These are phyloP conservation scores for Hypoxylon sp. DNA, from an alignment of 2,329 filamentous ascomycete genomes.

Conservation along the genomic window DNA sequence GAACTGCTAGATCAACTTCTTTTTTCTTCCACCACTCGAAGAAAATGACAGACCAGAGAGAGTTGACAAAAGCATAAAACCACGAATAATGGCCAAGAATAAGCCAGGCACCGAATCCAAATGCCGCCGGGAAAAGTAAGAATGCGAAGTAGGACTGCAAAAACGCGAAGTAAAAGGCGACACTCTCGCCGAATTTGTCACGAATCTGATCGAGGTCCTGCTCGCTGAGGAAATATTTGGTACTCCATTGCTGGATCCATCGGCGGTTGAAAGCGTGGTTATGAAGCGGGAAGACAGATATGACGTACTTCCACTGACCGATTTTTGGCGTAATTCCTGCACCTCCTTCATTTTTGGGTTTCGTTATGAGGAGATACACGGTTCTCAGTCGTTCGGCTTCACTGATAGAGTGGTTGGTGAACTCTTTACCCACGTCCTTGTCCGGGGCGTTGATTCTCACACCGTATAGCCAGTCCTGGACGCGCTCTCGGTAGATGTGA, in stretches of 20 bases:
- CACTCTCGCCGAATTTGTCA: slow-evolving; percentile 83
- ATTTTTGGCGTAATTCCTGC: slow-evolving; percentile 80
- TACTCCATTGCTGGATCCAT: slow-evolving; percentile 82
- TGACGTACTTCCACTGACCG: slow-evolving; percentile 80
- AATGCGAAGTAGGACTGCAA: slow-evolving; percentile 92
- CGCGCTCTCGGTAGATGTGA: slow-evolving; percentile 87
- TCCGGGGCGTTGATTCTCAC: slow-evolving; percentile 83
- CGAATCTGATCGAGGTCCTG: slow-evolving; percentile 81
- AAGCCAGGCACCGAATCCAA: slow-evolving; percentile 84
- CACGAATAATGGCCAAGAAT: slow-evolving; percentile 88
- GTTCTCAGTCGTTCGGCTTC: slow-evolving; percentile 91
- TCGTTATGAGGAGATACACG: slow-evolving; percentile 87
- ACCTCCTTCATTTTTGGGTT: slow-evolving; percentile 80
- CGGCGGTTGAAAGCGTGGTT: slow-evolving; percentile 81
- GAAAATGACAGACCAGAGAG: slow-evolving; percentile 90
- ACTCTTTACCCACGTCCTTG: slow-evolving; percentile 77
- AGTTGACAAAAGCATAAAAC: slow-evolving; percentile 82
- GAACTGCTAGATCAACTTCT: slow-evolving; percentile 85
- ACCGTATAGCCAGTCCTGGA: slow-evolving; percentile 95
- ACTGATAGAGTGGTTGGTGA: slow-evolving; percentile 82
- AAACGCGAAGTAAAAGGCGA: slow-evolving; percentile 97
- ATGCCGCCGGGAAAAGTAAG: slow-evolving; percentile 82
- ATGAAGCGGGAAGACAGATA: slow-evolving; percentile 84
- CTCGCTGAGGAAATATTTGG: slow-evolving; percentile 76
- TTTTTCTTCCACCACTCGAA: slow-evolving; percentile 98